Evolutionary conservation across 345 rosid species (phyloP).

Genomic region (Euphorbia peplus): DNA sequence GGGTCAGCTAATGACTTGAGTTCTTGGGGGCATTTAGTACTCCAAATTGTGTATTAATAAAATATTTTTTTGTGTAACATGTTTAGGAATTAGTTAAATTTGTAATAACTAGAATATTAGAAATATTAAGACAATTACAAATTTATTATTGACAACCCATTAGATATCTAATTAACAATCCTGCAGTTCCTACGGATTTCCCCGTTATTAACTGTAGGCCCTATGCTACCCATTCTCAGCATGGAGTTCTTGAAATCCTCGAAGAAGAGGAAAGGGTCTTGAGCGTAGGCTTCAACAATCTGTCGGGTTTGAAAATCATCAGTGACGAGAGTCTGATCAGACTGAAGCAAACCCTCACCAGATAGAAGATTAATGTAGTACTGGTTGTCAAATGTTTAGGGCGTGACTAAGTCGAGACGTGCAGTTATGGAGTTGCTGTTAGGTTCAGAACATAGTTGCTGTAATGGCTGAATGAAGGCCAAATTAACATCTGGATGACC

Average conservation of each 20-base stretch:
- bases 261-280: constrained; percentile 50
- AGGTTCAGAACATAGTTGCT: constrained; percentile 49
- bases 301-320: constrained; percentile 44
- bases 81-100: background rate
- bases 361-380: constrained; percentile 71
- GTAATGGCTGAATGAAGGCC: constrained; percentile 60
- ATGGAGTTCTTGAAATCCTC: constrained; percentile 61
- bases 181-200: constrained; percentile 56
- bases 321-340: constrained; percentile 63
- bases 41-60: constrained; percentile 15
- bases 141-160: too few relatives aligned
- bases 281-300: constrained; percentile 51
- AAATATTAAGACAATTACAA: too few relatives aligned
- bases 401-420: constrained; percentile 66
- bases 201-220: constrained; percentile 27
- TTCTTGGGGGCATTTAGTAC: background rate
- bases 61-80: constrained; percentile 6
- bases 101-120: background rate
- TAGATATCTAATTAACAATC: constrained; percentile 30
- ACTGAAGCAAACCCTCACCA: constrained; percentile 71
- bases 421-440: constrained; percentile 35
- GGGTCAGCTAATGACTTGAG: background rate
- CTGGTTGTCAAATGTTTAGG: constrained; percentile 77
- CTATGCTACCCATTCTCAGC: constrained; percentile 62
- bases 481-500: constrained; percentile 42